Evolutionary conservation across 306 rosid genomes (phyloP).

Genomic region (Trifolium subterraneum): DNA sequence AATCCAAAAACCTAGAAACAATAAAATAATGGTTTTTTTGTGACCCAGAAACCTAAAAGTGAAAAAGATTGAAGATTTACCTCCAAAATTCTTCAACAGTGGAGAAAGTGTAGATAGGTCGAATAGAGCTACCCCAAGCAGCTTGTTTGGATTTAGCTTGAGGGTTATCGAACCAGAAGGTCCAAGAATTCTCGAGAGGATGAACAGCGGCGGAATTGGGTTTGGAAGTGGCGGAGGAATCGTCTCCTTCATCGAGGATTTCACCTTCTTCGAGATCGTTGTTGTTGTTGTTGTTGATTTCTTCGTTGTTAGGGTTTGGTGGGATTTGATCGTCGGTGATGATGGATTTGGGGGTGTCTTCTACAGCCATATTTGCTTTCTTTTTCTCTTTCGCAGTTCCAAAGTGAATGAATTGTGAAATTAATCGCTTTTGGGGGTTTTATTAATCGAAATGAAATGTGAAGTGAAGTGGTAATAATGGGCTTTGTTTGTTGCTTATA

Average conservation of each 20-base stretch:
- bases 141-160: conserved; percentile 62
- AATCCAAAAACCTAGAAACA: too few relatives aligned
- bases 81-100: conserved; percentile 94
- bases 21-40: not conserved
- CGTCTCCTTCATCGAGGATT: conserved; percentile 64
- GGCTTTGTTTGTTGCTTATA: too few relatives aligned
- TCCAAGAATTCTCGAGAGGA: conserved; percentile 87
- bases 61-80: conserved; percentile 43
- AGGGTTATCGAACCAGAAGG: conserved; percentile 95
- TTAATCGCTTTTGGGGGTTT: too few relatives aligned
- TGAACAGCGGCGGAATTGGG: conserved; percentile 42
- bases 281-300: conserved; percentile 52
- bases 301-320: conserved; percentile 41
- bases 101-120: conserved; percentile 76
- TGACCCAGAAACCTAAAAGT: not conserved
- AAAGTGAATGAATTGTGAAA: too few relatives aligned
- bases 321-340: conserved; percentile 50
- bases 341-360: conserved; percentile 54
- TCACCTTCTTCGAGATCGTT: conserved; percentile 79
- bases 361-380: conserved; percentile 59
- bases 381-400: conserved; percentile 5
- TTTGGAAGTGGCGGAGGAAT: conserved; percentile 53
- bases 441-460: too few relatives aligned
- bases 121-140: conserved; percentile 77
- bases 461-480: too few relatives aligned